Base-by-base conservation (phyloP, 768 basidiomycete genomes). In the Exsudoporus frostii region DNA sequence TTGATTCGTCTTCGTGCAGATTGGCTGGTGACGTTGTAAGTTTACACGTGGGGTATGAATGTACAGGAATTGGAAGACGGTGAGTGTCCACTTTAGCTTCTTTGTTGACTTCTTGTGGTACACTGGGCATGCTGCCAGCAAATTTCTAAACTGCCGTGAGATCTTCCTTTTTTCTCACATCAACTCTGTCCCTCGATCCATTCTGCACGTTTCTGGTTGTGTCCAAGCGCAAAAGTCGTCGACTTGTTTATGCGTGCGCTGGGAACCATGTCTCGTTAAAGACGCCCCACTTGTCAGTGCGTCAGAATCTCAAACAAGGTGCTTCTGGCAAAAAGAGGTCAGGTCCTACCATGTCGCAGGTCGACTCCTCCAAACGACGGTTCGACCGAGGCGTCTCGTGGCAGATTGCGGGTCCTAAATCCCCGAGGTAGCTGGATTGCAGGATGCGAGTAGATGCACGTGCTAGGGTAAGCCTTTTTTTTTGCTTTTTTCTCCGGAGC, bases 1-100 rank as follows among this genome's bases (percentile, higher is more conserved):
- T 46, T 60, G 36, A 43, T 62, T 22, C 2, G 33, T 27, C 22
- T 34, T n/a, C 3, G 19, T 48, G 11, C 32, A 45, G 42, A 42
- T 53, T 46, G 54, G 10, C 45, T 15, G 22, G 7, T n/a, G n/a
- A 34, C 7, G 40, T 4, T 14, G 24, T 27, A 17, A 41, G 50
- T 33, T 22, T 2, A 9, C 10, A 9, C 17, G 19, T 15, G 29
- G 20, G 46, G 13, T 13, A 27, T 10, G 25, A 48, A 27, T 19
- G 20, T 29, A n/a, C n/a, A n/a, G n/a, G n/a, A n/a, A n/a, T n/a
- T n/a, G n/a, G n/a, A n/a, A n/a, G n/a, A n/a, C n/a, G n/a, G n/a
- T n/a, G n/a, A n/a, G n/a, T n/a, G n/a, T n/a, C n/a, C n/a, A n/a
- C n/a, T n/a, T n/a, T n/a, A n/a, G n/a, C n/a, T n/a, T n/a, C n/a